Percentiles rank a stretch among this genome's conserved stretches.
These are phyloP conservation scores for Cymbopogon citratus DNA, from an alignment of 176 grass and related monocot genomes.

Conservation along the genomic window DNA sequence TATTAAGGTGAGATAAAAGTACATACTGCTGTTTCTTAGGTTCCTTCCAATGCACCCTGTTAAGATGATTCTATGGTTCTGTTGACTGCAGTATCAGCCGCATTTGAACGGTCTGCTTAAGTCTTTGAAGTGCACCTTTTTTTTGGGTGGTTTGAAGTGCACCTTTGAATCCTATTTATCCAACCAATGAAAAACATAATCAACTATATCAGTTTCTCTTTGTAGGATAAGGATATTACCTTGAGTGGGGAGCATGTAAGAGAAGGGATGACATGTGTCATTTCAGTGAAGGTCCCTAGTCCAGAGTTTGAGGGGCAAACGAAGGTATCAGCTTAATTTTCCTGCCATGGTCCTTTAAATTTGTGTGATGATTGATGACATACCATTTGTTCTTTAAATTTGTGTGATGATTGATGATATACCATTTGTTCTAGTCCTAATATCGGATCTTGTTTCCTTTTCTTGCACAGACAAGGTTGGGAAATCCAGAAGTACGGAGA, in stretches of 20 bases:
- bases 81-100: background rate
- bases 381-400: slow-evolving; percentile 13
- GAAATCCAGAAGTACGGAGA: slow-evolving; percentile 95
- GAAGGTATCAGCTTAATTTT: slow-evolving; percentile 49
- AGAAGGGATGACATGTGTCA: slow-evolving; percentile 91
- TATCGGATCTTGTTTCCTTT: background rate
- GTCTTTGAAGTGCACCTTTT: background rate
- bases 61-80: background rate
- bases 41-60: background rate
- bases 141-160: too few species aligned
- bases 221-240: slow-evolving; percentile 92
- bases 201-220: background rate
- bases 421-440: background rate
- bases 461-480: slow-evolving; percentile 74
- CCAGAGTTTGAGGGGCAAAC: slow-evolving; percentile 99
- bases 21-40: slow-evolving; percentile 3
- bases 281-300: slow-evolving; percentile 88
- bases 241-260: slow-evolving; percentile 94
- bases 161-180: slow-evolving; percentile 9
- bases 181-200: slow-evolving; percentile 5
- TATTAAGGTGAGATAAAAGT: slow-evolving; percentile 66
- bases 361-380: background rate
- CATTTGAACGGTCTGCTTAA: background rate
- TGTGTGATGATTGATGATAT: background rate
- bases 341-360: background rate